Evolutionary conservation across 441 rosid genomes (phyloP).

Genomic region (Erysimum cheiri): DNA sequence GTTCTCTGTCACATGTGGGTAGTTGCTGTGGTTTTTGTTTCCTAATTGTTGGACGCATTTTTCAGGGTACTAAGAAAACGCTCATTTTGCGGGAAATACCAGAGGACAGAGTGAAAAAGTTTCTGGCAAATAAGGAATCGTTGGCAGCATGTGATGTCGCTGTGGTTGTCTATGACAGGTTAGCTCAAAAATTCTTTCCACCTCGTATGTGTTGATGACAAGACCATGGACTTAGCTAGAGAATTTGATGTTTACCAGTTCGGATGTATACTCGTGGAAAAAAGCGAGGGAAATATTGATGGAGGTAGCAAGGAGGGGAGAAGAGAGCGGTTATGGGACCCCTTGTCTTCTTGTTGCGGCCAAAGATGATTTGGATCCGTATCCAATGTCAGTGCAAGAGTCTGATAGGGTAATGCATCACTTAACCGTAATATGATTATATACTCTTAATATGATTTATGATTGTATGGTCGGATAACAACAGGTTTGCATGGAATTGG

Average conservation of each 20-base stretch:
- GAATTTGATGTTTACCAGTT: constrained; percentile 49
- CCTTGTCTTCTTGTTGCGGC: constrained; percentile 81
- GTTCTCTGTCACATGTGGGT: constrained; percentile 3
- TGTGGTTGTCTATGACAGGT: constrained; percentile 74
- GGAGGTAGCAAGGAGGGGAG: constrained; percentile 72
- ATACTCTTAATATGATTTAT: neutral
- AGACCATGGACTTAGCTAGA: constrained; percentile 5
- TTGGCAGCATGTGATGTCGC: constrained; percentile 76
- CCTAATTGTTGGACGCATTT: constrained; percentile 11
- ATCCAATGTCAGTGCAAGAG: constrained; percentile 65
- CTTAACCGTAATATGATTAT: neutral
- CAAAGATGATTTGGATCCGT: constrained; percentile 73
- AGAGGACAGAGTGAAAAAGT: constrained; percentile 59
- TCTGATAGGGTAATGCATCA: constrained; percentile 60
- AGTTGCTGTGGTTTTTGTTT: neutral
- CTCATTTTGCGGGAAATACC: constrained; percentile 72
- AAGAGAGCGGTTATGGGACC: constrained; percentile 59
- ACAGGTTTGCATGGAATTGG: constrained; percentile 70
- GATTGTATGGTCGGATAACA: neutral
- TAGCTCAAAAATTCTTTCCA: constrained; percentile 33
- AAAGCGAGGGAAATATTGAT: constrained; percentile 67
- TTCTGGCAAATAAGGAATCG: constrained; percentile 53
- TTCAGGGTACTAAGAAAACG: constrained; percentile 65
- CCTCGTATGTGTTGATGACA: constrained; percentile 1
- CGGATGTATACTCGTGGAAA: constrained; percentile 76